Evolutionary conservation across 306 rosid species (phyloP), one percentile per base, ranked within the genome.

Genomic region (Luffa acutangula): DNA sequence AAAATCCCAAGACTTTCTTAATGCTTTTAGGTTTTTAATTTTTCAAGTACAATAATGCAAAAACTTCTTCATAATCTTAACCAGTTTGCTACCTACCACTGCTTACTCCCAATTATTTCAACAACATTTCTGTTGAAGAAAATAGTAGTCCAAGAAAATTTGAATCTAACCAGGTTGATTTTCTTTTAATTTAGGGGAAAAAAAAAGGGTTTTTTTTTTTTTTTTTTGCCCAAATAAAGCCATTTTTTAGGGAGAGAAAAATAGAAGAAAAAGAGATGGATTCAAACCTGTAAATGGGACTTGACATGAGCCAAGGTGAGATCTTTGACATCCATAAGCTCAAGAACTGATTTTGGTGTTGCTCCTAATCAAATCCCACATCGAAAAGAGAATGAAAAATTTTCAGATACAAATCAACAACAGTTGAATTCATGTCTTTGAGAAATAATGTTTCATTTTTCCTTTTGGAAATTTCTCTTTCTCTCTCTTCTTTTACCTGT

Each of bases 281-380:
- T 75, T 49, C 9, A 53, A 9, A 90, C 96, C 96, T 91, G 96
- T 37, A 91, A 85, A 83, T 91, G 96, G 76, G 92, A 88, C 79
- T 91, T 91, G 52, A 91, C 96, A 89, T 91, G 96, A 48, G 96
- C 96, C 80, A 91, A 83, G 60, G 96, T 91, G 81, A 91, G 92
- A 89, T 91, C 96, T 89, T 91, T 91, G 69, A 87, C 96, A 86
- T 89, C 96, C 96, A 91, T 91, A 51, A 91, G 96, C 86, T 91
- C 96, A 79, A 91, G 90, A 83, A 91, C 96, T 78, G 96, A 91
- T 73, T 88, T 91, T 3, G 96, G 96, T 12, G 96, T 91, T 56
- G 96, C 96, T 82, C 96, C 96, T 91, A 76, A 65, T 65, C 49
- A 73, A 59, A 63, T 13, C 52, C 72, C 21, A 31, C 59, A 21